Percentiles rank a stretch among this genome's conserved stretches.
These are phyloP conservation scores for Penicillium turbatum DNA, from an alignment of 495 filamentous ascomycete species.

Conservation along the genomic window DNA sequence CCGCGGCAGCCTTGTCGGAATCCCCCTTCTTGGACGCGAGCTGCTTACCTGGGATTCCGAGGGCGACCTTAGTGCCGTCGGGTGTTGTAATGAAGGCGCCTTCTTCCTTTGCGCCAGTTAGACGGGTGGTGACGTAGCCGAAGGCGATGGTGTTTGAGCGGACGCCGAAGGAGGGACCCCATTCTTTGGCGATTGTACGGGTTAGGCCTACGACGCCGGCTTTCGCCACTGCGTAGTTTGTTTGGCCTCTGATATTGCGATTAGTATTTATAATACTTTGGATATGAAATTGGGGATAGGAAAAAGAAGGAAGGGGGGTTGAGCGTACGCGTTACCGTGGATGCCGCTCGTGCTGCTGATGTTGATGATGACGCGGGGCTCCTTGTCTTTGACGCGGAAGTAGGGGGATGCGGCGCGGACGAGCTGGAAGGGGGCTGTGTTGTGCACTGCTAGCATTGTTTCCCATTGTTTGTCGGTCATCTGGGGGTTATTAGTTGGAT, in stretches of 20 bases:
- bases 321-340: conserved; percentile 73
- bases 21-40: conserved; percentile 36
- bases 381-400: conserved; percentile 81
- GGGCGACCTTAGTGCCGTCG: conserved; percentile 69
- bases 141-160: conserved; percentile 81
- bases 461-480: conserved; percentile 91
- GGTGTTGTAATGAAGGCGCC: conserved; percentile 72
- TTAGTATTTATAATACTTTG: too few species aligned
- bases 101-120: conserved; percentile 76
- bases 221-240: conserved; percentile 81
- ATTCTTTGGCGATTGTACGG: conserved; percentile 88
- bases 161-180: conserved; percentile 81
- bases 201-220: conserved; percentile 74
- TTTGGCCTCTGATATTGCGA: conserved; percentile 54
- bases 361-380: conserved; percentile 73
- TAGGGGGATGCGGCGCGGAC: conserved; percentile 74
- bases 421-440: conserved; percentile 77
- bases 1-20: conserved; percentile 21
- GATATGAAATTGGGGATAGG: too few species aligned
- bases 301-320: not conserved
- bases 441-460: conserved; percentile 75
- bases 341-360: conserved; percentile 74
- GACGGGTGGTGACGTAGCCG: conserved; percentile 69
- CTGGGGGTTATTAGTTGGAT: conserved; percentile 34
- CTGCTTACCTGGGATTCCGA: conserved; percentile 68